Percentiles rank a stretch among this genome's conserved stretches.
Conservation (phyloP, 352 stramenopile genomes). For the Globisporangium megalacanthum region DNA sequence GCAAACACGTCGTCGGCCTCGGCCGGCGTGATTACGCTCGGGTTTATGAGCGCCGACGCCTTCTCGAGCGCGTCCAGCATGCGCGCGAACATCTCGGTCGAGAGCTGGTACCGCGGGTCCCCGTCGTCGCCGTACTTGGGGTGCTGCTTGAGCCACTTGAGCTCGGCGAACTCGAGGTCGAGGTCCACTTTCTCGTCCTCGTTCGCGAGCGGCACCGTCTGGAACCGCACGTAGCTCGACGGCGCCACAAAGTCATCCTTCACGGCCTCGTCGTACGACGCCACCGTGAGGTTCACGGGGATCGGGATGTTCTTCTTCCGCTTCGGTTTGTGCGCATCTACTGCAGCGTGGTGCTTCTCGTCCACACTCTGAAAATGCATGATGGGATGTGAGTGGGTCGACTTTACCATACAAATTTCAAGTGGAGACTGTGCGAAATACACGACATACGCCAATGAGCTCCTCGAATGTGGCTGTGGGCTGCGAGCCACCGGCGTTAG, state of each 20-base stretch:
- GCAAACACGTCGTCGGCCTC: conserved; percentile 73
- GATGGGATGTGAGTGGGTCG: background rate
- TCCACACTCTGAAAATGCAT: conserved; percentile 41
- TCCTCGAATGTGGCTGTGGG: conserved; percentile 63
- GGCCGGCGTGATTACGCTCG: conserved; percentile 61
- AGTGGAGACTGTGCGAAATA: background rate
- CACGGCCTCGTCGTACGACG: conserved; percentile 64
- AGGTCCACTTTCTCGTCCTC: conserved; percentile 59
- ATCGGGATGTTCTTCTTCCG: conserved; percentile 86
- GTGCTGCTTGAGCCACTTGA: conserved; percentile 82
- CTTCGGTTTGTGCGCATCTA: conserved; percentile 30
- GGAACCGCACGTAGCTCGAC: conserved; percentile 81
- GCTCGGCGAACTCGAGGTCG: conserved; percentile 79
- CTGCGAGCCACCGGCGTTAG: conserved; percentile 11
- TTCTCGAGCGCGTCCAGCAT: conserved; percentile 90
- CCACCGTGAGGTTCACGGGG: conserved; percentile 65
- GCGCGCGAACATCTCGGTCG: conserved; percentile 50
- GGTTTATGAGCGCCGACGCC: conserved; percentile 72
- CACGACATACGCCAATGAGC: conserved; percentile 50
- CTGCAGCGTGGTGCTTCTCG: conserved; percentile 25
- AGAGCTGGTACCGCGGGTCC: conserved; percentile 76
- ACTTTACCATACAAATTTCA: background rate
- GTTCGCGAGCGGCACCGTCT: conserved; percentile 39
- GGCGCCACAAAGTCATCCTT: conserved; percentile 63
- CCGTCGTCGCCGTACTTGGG: conserved; percentile 78